Conservation (phyloP, 1,284 basidiomycete species). For the Puccinia polysora region DNA sequence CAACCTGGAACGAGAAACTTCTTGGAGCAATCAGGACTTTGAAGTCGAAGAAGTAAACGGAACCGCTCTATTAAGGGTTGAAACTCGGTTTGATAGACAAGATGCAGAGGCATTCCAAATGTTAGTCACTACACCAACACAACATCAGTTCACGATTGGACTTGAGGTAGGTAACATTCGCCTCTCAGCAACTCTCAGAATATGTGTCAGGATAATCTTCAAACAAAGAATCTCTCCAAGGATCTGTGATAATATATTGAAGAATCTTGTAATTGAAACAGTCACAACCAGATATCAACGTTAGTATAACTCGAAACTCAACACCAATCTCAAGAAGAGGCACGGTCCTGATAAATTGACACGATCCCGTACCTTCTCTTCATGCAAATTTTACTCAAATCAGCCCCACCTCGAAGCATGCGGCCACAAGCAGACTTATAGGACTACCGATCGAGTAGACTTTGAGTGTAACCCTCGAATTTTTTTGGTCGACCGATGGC, state of each 20-base stretch:
- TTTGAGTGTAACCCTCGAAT: not conserved
- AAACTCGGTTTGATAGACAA: not conserved
- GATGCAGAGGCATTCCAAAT: not conserved
- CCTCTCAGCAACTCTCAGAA: too few species aligned
- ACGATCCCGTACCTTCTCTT: not conserved
- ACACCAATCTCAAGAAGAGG: not conserved
- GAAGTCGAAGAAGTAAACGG: not conserved
- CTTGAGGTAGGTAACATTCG: conserved; percentile 8
- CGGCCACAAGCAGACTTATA: not conserved
- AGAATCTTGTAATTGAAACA: too few species aligned
- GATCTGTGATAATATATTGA: too few species aligned
- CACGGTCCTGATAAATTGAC: not conserved
- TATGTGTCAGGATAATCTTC: too few species aligned
- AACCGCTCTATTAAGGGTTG: not conserved
- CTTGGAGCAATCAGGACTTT: conserved; percentile 5
- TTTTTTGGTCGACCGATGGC: conserved; percentile 1
- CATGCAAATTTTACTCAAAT: not conserved
- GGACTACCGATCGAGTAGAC: not conserved
- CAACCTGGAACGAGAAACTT: conserved; percentile 1
- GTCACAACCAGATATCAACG: not conserved
- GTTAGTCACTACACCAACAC: not conserved
- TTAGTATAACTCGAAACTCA: not conserved
- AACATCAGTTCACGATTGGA: not conserved
- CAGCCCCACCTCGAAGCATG: not conserved
- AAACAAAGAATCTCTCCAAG: not conserved